Percentiles rank a stretch among this genome's conserved stretches.
phyloP scores from a whole-genome alignment of 2,329 filamentous ascomycete genomes.

The Thermochaetoides dissita region DNA sequence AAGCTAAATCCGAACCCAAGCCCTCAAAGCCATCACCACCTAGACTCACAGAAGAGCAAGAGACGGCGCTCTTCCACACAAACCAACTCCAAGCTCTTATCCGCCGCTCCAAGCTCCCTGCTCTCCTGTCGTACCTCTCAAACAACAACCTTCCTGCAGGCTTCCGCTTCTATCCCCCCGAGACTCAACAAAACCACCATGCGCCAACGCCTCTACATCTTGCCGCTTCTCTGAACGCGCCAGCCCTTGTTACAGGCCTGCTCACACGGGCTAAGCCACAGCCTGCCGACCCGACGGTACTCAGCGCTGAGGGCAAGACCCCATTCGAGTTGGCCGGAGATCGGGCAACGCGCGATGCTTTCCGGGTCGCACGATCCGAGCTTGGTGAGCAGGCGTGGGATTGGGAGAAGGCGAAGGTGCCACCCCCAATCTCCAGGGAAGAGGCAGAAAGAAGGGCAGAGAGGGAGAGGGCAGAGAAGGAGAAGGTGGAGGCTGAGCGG shows the following conservation, averaged over 20 bases:
- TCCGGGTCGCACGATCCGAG: constrained; percentile 72
- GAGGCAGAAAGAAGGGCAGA: constrained; percentile 59
- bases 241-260: constrained; percentile 63
- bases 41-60: constrained; percentile 69
- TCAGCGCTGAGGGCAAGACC: constrained; percentile 65
- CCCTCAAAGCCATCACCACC: constrained; percentile 37
- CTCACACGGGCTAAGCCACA: constrained; percentile 48
- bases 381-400: constrained; percentile 64
- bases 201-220: constrained; percentile 75
- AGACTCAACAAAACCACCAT: constrained; percentile 59
- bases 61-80: constrained; percentile 69
- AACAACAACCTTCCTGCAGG: constrained; percentile 57
- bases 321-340: constrained; percentile 81
- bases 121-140: constrained; percentile 68
- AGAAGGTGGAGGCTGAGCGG: constrained; percentile 54
- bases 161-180: constrained; percentile 61
- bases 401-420: constrained; percentile 66
- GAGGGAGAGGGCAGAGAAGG: constrained; percentile 55
- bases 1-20: constrained; percentile 29
- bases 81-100: constrained; percentile 79
- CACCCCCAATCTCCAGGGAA: constrained; percentile 51
- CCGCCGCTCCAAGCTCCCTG: constrained; percentile 78
- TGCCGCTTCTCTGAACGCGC: constrained; percentile 66
- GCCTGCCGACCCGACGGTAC: constrained; percentile 53
- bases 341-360: constrained; percentile 73